These are phyloP conservation scores for Meredithiella fracta DNA, from an alignment of 2,329 filamentous ascomycete species.

Conservation along the genomic window DNA sequence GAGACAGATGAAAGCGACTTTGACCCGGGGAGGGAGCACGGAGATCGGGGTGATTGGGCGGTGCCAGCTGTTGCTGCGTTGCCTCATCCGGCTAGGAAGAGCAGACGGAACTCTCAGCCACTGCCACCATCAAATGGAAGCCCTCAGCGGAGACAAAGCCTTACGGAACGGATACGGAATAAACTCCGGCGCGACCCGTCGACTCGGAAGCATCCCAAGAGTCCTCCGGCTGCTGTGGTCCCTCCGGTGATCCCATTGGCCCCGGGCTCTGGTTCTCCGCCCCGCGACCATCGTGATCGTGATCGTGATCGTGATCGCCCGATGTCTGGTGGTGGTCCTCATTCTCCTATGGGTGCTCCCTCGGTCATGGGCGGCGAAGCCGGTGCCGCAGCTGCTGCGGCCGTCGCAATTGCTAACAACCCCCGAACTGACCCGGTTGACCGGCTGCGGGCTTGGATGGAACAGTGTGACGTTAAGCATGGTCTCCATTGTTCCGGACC, in stretches of 20 bases:
- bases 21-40: slow-evolving; percentile 5
- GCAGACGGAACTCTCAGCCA: slow-evolving; percentile 10
- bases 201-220: slow-evolving; percentile 10
- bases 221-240: slow-evolving; percentile 7
- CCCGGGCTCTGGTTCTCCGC: slow-evolving; percentile 4
- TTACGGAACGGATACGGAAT: slow-evolving; percentile 9
- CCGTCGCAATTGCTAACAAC: slow-evolving; percentile 17
- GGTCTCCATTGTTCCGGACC: slow-evolving; percentile 24
- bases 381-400: slow-evolving; percentile 6
- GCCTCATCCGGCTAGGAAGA: neutral
- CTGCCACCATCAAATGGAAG: slow-evolving; percentile 1
- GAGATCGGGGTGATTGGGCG: neutral
- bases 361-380: slow-evolving; percentile 16
- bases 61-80: neutral
- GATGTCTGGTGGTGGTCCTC: slow-evolving; percentile 13
- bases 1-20: slow-evolving; percentile 9
- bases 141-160: slow-evolving; percentile 12
- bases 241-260: slow-evolving; percentile 8
- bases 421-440: slow-evolving; percentile 22
- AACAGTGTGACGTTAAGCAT: slow-evolving; percentile 28
- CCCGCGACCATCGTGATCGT: slow-evolving; percentile 1
- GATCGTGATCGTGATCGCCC: slow-evolving; percentile 4
- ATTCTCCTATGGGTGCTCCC: slow-evolving; percentile 21
- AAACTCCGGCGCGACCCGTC: slow-evolving; percentile 10
- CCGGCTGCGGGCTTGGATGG: slow-evolving; percentile 28